Percentiles rank a stretch among this genome's conserved stretches.
Evolutionary conservation across 2,329 filamentous ascomycete genomes (phyloP).

Genomic region (Fusarium sublunatum): DNA sequence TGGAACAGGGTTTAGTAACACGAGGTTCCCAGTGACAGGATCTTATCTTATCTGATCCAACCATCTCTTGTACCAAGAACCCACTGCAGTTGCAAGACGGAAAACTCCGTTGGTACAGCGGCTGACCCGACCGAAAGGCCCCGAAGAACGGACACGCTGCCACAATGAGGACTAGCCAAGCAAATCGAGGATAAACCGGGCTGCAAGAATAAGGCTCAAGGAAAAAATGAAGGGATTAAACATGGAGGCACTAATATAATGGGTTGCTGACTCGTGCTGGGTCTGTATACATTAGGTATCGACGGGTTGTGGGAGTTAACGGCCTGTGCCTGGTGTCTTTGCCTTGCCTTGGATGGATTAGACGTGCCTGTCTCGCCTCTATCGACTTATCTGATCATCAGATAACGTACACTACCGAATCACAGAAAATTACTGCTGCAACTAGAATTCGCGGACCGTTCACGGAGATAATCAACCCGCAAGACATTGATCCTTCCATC

Average conservation of each 20-base stretch:
- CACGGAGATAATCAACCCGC: slow-evolving; percentile 18
- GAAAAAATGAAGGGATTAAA: background rate
- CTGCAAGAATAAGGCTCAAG: background rate
- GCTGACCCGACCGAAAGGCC: background rate
- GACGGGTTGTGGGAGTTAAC: background rate
- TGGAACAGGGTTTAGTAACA: background rate
- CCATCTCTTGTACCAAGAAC: slow-evolving; percentile 9
- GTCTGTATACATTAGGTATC: background rate
- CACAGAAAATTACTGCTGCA: slow-evolving; percentile 11
- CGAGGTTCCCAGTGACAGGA: background rate
- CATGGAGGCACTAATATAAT: no score
- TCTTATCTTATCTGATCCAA: slow-evolving; percentile 30
- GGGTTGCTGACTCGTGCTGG: background rate
- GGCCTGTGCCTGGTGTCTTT: background rate
- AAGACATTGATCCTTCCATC: background rate
- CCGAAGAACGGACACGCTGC: background rate
- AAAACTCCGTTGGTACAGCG: slow-evolving; percentile 3
- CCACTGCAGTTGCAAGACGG: background rate
- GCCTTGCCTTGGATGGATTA: background rate
- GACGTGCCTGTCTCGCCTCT: background rate
- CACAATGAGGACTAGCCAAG: background rate
- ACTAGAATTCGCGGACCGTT: slow-evolving; percentile 2
- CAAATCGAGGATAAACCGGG: slow-evolving; percentile 5
- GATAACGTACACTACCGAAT: slow-evolving; percentile 25
- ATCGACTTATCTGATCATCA: slow-evolving; percentile 37